Base-by-base conservation (phyloP, 495 filamentous ascomycete genomes). In the Penicillium samsonianum region DNA sequence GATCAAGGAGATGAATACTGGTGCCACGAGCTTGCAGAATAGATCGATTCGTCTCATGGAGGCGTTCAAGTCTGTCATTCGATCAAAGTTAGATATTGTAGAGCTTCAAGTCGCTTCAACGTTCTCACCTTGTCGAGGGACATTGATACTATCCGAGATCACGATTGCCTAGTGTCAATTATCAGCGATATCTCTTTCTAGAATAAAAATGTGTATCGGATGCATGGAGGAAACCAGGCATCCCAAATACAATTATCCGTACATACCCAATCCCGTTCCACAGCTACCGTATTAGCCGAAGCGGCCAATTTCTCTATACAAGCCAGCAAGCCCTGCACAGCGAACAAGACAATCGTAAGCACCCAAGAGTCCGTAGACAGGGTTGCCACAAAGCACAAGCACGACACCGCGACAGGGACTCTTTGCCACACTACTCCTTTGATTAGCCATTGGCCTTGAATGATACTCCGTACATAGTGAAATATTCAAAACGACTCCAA, bases 1-100 rank as follows among this genome's bases (percentile, higher is more conserved):
- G n/a, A 87, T 53, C 9, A 78, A 44, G 5, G 85, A 80, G 22
- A 88, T 81, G 20, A 79, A 67, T 0, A 88, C 65, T 0, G 88
- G 88, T 0, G 81, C 86, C 8, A 85, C 42, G 7, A 90, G 79
- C 64, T 91, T 91, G 75, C 88, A 90, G 40, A 84, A 69, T 12
- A 91, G 74, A 62, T 91, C 88, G 50, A 91, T 89, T 1, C 87
- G 78, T 30, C 88, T 76, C 83, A 90, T 90, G 2, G 76, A 77
- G 1, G 86, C 77, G 63, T 89, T 90, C 7, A 88, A 50, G 12
- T 73, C 67, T 70, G 60, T 9, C 0, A 1, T n/a, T 9, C 23
- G 16, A 37, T 37, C 14, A 8, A 4, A 4, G 7, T 38, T 38
- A 38, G 35, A 38, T 17, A 17, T 38, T 9, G 35, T 17, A 17